Conservation (phyloP, 139 green algal genomes). For the Axilococcus clingmanii region DNA sequence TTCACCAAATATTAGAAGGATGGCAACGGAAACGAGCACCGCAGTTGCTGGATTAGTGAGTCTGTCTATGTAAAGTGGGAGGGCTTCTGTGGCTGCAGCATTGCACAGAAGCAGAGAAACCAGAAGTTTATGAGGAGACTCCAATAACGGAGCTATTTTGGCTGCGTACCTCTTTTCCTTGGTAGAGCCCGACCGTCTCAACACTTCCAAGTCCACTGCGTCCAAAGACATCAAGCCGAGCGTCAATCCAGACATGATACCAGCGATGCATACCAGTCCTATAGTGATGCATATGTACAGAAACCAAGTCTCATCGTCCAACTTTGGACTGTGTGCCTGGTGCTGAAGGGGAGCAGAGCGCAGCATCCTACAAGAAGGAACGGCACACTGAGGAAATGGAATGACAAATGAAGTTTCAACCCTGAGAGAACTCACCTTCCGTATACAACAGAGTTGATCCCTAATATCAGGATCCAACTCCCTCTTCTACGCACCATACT, state of each 20-base stretch:
- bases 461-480: too few species aligned
- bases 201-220: constrained; percentile 46
- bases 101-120: constrained; percentile 56
- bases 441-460: too few species aligned
- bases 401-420: too few species aligned
- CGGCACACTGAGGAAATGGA: too few species aligned
- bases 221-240: constrained; percentile 55
- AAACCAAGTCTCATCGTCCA: constrained; percentile 1
- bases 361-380: too few species aligned
- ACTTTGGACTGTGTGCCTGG: neutral
- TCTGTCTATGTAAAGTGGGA: constrained; percentile 59
- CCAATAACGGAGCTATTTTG: constrained; percentile 28
- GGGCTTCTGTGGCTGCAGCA: constrained; percentile 40
- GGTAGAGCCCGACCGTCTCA: constrained; percentile 29
- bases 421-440: too few species aligned
- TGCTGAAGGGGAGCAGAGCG: too few species aligned
- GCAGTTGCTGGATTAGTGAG: constrained; percentile 46
- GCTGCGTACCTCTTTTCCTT: constrained; percentile 27
- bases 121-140: constrained; percentile 39
- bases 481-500: too few species aligned
- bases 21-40: constrained; percentile 43
- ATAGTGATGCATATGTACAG: constrained; percentile 20
- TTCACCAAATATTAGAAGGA: constrained; percentile 60
- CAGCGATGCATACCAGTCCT: constrained; percentile 35
- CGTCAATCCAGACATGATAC: constrained; percentile 61